Base-by-base conservation (phyloP, 1,284 basidiomycete genomes). In the Rhizopogon hawkerae region DNA sequence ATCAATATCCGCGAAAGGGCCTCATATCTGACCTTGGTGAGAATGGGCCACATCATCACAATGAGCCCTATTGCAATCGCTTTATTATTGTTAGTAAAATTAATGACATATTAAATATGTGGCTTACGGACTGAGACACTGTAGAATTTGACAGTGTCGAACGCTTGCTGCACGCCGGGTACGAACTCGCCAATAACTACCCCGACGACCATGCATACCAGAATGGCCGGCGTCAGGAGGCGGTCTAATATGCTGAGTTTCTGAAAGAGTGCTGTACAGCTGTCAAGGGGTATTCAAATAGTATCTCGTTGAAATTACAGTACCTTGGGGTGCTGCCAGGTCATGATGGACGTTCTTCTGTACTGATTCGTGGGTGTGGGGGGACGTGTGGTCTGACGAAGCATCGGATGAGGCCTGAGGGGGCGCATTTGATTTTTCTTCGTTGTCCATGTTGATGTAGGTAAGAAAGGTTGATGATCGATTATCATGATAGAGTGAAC, bases 11-110 rank as follows among this genome's bases (percentile, higher is more conserved):
- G 54, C 0, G 82, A 80, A 3, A 92, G 72, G 0, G 73, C 65
- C 62, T 92, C 89, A 62, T 89, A 92, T 60, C 86, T 82, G 8
- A 91, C 84, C 68, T 86, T 86, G 37, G 85, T 81, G 43, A 85
- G 75, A 37, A 86, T 79, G 1, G 90, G 91, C 85, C 88, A 92
- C 85, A 93, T 94, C 91, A 94, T 93, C 21, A 92, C 6, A 72
- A 79, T 77, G 50, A 88, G 77, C 1, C 86, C 88, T 35, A 89
- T 71, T 1, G 82, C 81, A 47, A 90, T 87, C 0, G 86, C 86
- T 89, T 54, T 39, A 43, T 24, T 54, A 10, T 36, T 60, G 56
- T n/a, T 49, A 54, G 5, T 58, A 52, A 16, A 11, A 24, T 45
- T 10, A 11, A 16, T 10, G 23, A 46, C 1, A 3, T 14, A 13